These are phyloP conservation scores for Dacryopinax spathularia DNA, from an alignment of 768 basidiomycete species.

Conservation along the genomic window DNA sequence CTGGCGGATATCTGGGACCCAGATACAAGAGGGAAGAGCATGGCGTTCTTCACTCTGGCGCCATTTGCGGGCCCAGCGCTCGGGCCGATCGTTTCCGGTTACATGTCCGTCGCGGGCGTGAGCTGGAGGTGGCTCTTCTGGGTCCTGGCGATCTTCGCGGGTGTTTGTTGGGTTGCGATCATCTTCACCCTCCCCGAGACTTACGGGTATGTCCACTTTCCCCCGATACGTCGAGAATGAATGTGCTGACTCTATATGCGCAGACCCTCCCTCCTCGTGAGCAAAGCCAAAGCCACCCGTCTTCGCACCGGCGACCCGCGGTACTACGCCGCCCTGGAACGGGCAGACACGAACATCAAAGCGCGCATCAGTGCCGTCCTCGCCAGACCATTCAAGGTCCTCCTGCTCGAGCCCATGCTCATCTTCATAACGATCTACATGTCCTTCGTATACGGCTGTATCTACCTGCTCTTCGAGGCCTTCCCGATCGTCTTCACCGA, in stretches of 20 bases:
- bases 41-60: slow-evolving; percentile 12
- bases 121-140: slow-evolving; percentile 19
- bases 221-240: slow-evolving; percentile 7
- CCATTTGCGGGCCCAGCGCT: slow-evolving; percentile 18
- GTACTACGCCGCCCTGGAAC: slow-evolving; percentile 10
- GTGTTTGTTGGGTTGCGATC: slow-evolving; percentile 6
- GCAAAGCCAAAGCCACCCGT: slow-evolving; percentile 23
- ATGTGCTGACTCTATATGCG: background rate
- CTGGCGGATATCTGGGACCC: slow-evolving; percentile 21
- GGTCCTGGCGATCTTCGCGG: slow-evolving; percentile 17
- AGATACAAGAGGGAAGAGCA: slow-evolving; percentile 14
- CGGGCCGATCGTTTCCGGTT: slow-evolving; percentile 19
- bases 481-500: slow-evolving; percentile 21
- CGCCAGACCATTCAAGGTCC: slow-evolving; percentile 9
- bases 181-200: slow-evolving; percentile 17
- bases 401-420: slow-evolving; percentile 13
- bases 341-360: background rate
- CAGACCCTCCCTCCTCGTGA: slow-evolving; percentile 19
- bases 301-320: slow-evolving; percentile 16
- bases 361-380: slow-evolving; percentile 7
- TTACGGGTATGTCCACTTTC: slow-evolving; percentile 11
- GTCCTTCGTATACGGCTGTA: slow-evolving; percentile 1
- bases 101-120: slow-evolving; percentile 8
- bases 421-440: slow-evolving; percentile 12
- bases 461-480: slow-evolving; percentile 20